Evolutionary conservation across 441 rosid species (phyloP).

Genomic region (Croton setiger): DNA sequence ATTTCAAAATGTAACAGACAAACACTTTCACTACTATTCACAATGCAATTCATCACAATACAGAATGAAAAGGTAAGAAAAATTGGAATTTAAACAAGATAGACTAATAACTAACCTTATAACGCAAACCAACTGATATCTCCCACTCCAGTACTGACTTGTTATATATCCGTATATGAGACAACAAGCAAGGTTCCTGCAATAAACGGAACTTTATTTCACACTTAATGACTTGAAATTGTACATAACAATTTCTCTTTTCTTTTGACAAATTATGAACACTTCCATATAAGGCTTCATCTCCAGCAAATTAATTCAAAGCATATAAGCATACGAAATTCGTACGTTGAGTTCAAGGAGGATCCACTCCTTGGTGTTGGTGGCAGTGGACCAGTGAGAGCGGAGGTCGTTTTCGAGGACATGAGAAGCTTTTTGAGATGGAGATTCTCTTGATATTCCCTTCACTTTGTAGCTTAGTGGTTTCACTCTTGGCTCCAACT

Average conservation of each 20-base stretch:
- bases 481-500: constrained; percentile 71
- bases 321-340: constrained; percentile 13
- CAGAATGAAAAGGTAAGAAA: not conserved
- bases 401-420: constrained; percentile 85
- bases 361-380: constrained; percentile 91
- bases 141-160: constrained; percentile 96
- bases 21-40: constrained; percentile 2
- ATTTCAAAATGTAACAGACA: not conserved
- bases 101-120: constrained; percentile 46
- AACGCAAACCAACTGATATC: constrained; percentile 78
- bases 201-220: constrained; percentile 1
- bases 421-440: constrained; percentile 68
- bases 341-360: constrained; percentile 76
- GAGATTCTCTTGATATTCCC: constrained; percentile 73
- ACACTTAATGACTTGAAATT: not conserved
- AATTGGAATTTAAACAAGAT: constrained; percentile 1
- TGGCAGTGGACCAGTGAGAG: constrained; percentile 80
- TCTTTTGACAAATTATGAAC: not conserved
- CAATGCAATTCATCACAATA: not conserved
- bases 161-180: constrained; percentile 71
- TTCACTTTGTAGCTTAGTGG: constrained; percentile 71
- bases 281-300: not conserved
- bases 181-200: constrained; percentile 83
- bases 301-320: not conserved
- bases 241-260: not conserved